Evolutionary conservation across 2,329 filamentous ascomycete genomes (phyloP), one percentile per base, ranked within the genome.

Genomic region (Colletotrichum sp.): DNA sequence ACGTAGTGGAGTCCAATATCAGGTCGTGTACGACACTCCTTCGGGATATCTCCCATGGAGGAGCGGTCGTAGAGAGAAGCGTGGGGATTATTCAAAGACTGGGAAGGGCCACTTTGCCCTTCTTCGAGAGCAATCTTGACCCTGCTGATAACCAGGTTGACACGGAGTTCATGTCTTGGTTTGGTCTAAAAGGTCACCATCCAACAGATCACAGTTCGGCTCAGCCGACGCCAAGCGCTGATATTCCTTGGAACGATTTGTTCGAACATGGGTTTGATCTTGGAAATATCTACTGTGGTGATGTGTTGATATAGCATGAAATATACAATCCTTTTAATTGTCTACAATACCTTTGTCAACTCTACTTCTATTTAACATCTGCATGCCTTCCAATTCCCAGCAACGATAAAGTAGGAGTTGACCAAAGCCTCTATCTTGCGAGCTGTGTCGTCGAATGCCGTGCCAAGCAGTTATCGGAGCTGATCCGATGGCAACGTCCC

Each of bases 91-190:
- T 71, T 1, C 36, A 65, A 10, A 34, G 69, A 34, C 1, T 71
- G 9, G 69, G 69, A 28, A 78, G 67, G 72, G 79, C 59, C 64
- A 77, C 59, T 39, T 26, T 66, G 59, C 72, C 24, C 32, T 64
- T 57, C 44, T 77, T 60, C 64, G 68, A 36, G 22, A 57, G 34
- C 72, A 55, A 18, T 7, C 13, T 48, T n/a, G 66, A 39, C 18
- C 30, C 48, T 18, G 66, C 22, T 2, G 52, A 68, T 32, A 68
- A 60, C 22, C n/a, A 75, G 15, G 76, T 80, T 15, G 79, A 81
- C 32, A 77, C 72, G 26, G 80, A 80, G 44, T 81, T 81, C 28
- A 77, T 80, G 26, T 77, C 77, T 10, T 81, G 78, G 79, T 81
- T 81, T 75, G 78, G 79, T 4, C 63, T 80, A 13, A 78, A 79